Percentiles rank a stretch among this genome's conserved stretches.
Conservation (phyloP, 768 basidiomycete species). For the Pleurotus citrinopileatus region DNA sequence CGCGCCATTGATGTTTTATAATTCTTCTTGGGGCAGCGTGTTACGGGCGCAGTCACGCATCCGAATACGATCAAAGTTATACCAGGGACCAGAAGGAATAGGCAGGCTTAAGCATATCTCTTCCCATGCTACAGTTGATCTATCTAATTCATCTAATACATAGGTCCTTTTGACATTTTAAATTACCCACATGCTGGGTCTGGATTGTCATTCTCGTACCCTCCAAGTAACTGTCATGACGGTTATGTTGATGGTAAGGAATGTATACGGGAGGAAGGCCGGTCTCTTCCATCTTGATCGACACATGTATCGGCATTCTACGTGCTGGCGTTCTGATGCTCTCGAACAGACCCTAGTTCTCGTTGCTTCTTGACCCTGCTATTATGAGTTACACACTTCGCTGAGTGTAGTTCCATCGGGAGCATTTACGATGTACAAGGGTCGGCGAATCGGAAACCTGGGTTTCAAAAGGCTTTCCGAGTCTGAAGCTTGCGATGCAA, state of each 20-base stretch:
- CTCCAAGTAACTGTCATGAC: background rate
- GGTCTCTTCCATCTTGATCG: constrained; percentile 11
- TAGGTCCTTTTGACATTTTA: background rate
- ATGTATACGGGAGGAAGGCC: constrained; percentile 5
- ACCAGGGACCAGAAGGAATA: constrained; percentile 6
- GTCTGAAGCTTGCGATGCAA: background rate
- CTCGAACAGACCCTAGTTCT: constrained; percentile 7
- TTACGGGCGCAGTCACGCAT: constrained; percentile 6
- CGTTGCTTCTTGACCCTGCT: constrained; percentile 10
- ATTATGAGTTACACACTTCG: background rate
- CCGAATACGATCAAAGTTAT: background rate
- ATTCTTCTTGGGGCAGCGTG: background rate
- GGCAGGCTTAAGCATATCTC: constrained; percentile 4
- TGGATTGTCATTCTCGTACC: background rate
- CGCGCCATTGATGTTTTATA: constrained; percentile 3
- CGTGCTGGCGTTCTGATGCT: constrained; percentile 9
- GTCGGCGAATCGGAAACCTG: constrained; percentile 9
- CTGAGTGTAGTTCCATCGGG: constrained; percentile 1
- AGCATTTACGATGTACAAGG: background rate
- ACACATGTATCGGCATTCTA: constrained; percentile 11
- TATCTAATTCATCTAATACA: background rate
- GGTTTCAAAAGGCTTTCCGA: background rate
- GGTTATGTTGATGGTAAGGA: constrained; percentile 4
- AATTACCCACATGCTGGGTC: background rate
- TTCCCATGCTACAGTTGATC: constrained; percentile 9